Evolutionary conservation across 176 grass and related monocot genomes (phyloP), one percentile per base, ranked within the genome.

Genomic region (Musa acuminata): DNA sequence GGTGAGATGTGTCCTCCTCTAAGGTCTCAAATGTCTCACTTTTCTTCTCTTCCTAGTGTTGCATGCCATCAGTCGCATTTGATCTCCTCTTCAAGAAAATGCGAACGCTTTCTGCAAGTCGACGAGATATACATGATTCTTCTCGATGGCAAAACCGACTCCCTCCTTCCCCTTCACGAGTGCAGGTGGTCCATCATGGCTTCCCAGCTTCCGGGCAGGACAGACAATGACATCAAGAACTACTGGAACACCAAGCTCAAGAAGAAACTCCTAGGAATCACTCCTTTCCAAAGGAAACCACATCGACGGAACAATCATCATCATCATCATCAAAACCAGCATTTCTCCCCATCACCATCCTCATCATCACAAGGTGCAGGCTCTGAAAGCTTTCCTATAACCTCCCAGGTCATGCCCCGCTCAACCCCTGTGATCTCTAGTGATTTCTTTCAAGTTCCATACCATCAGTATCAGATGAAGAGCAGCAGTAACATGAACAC

Each of bases 161-260:
- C 0, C 4, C 35, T 43, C 35, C 35, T 43, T 43, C 35, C 35
- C 35, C 35, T 9, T 43, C 64, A 53, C 26, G 13, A 71, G 67
- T 79, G 62, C 83, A 96, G 93, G 83, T 97, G 93, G 93, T 97
- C 93, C 10, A 88, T 97, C 75, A 97, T 97, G 59, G 93, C 93
- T 48, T 85, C 90, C 11, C 90, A 90, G 74, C 87, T 97, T 3
- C 93, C 82, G 0, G 94, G 94, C 1, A 81, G 94, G 80, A 97
- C 94, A 0, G 94, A 97, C 75, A 97, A 97, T 9, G 94, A 97
- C 70, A 92, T 97, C 84, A 96, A 96, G 78, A 96, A 96, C 82
- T 90, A 96, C 81, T 96, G 93, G 93, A 96, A 96, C 85, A 96
- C 93, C 74, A 96, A 90, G 81, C 87, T 96, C 67, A 96, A 96